phyloP scores from a whole-genome alignment of 306 rosid genomes.

The Delonix regia region DNA sequence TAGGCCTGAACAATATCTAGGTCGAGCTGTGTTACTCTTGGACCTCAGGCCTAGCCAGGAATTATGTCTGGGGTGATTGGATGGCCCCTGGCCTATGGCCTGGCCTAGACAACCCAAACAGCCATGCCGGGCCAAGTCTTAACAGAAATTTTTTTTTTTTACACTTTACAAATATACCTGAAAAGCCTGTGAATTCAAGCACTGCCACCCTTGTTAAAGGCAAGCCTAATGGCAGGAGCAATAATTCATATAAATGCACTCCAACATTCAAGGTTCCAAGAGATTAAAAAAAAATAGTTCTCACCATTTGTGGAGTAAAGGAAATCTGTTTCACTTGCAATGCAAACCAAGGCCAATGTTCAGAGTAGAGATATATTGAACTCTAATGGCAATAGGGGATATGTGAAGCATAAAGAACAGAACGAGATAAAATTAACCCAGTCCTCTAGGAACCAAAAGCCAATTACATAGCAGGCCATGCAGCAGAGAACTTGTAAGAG shows the following conservation, averaged over 20 bases:
- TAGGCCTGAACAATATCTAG: too few relatives aligned
- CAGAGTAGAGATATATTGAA: slow-evolving; percentile 51
- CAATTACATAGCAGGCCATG: slow-evolving; percentile 39
- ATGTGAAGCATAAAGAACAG: slow-evolving; percentile 50
- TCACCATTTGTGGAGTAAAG: slow-evolving; percentile 49
- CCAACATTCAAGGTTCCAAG: slow-evolving; percentile 46
- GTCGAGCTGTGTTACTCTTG: too few relatives aligned
- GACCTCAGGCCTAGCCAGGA: too few relatives aligned
- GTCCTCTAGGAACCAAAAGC: slow-evolving; percentile 50
- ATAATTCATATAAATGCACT: slow-evolving; percentile 48
- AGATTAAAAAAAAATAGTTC: slow-evolving; percentile 46
- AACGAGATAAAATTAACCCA: slow-evolving; percentile 60
- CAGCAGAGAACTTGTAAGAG: slow-evolving; percentile 56
- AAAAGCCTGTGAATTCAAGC: slow-evolving; percentile 37
- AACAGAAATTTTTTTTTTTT: too few relatives aligned
- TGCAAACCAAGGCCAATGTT: slow-evolving; percentile 53
- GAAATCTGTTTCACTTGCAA: slow-evolving; percentile 60
- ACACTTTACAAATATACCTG: slow-evolving; percentile 11
- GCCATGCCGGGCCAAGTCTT: too few relatives aligned
- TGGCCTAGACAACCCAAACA: too few relatives aligned
- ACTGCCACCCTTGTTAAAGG: slow-evolving; percentile 45
- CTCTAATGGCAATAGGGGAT: slow-evolving; percentile 47
- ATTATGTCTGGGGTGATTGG: too few relatives aligned
- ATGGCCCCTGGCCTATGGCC: too few relatives aligned
- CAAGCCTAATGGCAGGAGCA: slow-evolving; percentile 40